Evolutionary conservation across 495 filamentous ascomycete genomes (phyloP).

Genomic region (Penicillium bovifimosum): DNA sequence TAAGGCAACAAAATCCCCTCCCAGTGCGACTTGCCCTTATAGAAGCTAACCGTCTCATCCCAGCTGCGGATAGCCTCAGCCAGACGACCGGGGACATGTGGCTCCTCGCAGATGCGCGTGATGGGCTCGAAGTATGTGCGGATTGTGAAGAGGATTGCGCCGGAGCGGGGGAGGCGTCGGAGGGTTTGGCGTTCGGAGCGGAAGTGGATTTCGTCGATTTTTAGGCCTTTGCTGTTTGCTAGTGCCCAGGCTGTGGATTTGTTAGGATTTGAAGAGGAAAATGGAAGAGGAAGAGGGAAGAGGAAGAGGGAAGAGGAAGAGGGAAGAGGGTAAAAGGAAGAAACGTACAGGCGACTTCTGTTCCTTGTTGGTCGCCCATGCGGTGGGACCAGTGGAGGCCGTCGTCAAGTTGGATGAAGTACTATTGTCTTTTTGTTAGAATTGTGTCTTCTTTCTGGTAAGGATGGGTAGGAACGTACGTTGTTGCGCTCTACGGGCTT

Average conservation of each 20-base stretch:
- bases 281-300: background rate
- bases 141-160: constrained; percentile 65
- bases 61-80: constrained; percentile 65
- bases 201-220: constrained; percentile 42
- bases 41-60: constrained; percentile 66
- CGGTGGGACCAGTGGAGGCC: constrained; percentile 56
- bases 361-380: constrained; percentile 59
- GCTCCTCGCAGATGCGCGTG: constrained; percentile 52
- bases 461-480: background rate
- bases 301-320: background rate
- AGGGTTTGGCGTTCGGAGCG: constrained; percentile 65
- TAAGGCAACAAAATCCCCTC: constrained; percentile 65
- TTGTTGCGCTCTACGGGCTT: constrained; percentile 52
- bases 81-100: constrained; percentile 56
- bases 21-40: constrained; percentile 69
- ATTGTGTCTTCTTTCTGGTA: background rate
- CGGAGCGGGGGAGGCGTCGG: constrained; percentile 56
- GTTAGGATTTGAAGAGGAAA: background rate
- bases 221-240: constrained; percentile 10
- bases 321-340: background rate
- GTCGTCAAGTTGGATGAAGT: constrained; percentile 66
- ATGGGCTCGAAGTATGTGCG: constrained; percentile 62
- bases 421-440: constrained; percentile 17
- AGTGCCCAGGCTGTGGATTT: constrained; percentile 8
- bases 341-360: constrained; percentile 54